These are phyloP conservation scores for Biscogniauxia marginata DNA, from an alignment of 2,329 filamentous ascomycete species.

Conservation along the genomic window DNA sequence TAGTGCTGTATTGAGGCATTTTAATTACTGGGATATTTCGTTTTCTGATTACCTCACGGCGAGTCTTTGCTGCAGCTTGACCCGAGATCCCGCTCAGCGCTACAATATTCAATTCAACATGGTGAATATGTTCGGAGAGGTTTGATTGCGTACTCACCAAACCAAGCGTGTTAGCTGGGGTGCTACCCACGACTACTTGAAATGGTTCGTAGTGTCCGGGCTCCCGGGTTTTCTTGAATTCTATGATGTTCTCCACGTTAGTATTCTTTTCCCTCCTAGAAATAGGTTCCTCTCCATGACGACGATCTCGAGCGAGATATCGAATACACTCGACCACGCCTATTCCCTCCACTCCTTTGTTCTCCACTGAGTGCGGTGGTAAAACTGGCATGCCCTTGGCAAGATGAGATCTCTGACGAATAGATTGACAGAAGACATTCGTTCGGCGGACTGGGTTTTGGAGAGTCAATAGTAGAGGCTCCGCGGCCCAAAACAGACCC, in stretches of 20 bases:
- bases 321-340: neutral
- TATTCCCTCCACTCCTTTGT: neutral
- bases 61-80: neutral
- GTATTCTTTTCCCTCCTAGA: slow-evolving; percentile 2
- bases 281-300: slow-evolving; percentile 15
- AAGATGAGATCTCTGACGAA: slow-evolving; percentile 9
- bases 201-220: slow-evolving; percentile 19
- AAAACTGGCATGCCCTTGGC: neutral
- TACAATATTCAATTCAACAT: neutral
- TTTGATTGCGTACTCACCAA: neutral
- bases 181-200: neutral
- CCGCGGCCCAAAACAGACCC: slow-evolving; percentile 15
- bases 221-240: slow-evolving; percentile 14
- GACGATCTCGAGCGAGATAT: slow-evolving; percentile 8
- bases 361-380: too few species aligned
- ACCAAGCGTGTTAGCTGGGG: neutral
- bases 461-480: slow-evolving; percentile 18
- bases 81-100: neutral
- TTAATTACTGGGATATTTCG: neutral
- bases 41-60: neutral
- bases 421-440: slow-evolving; percentile 4
- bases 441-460: slow-evolving; percentile 10
- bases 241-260: neutral
- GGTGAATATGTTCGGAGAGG: neutral
- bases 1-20: neutral